A percentile compares a stretch with the other conserved stretches of the same genome.
phyloP scores from a whole-genome alignment of 169 alveolate species.

The Besnoitia besnoiti region DNA sequence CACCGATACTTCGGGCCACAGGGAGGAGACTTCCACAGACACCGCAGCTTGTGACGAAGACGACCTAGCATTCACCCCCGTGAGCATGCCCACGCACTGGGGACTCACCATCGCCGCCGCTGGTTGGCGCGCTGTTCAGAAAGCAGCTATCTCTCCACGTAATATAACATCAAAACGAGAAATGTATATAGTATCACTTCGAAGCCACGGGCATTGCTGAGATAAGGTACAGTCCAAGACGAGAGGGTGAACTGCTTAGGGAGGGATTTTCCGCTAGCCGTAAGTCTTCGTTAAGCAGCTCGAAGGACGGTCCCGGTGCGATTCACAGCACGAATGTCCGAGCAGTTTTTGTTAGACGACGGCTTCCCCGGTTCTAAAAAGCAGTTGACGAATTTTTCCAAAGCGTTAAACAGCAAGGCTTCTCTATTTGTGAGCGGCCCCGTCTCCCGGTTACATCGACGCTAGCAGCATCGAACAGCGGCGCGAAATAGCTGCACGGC shows the following conservation, averaged over 20 bases:
- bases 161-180: not conserved
- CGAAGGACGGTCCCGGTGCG: not conserved
- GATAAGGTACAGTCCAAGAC: not conserved
- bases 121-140: not conserved
- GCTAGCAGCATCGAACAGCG: not conserved
- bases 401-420: too few species aligned
- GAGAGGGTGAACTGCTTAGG: too few species aligned
- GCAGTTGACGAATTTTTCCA: too few species aligned
- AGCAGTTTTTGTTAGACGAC: not conserved
- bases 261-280: not conserved
- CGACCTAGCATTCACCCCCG: not conserved
- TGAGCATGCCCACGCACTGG: not conserved
- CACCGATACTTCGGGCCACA: too few species aligned
- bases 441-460: not conserved
- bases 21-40: too few species aligned
- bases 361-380: too few species aligned
- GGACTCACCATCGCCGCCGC: not conserved
- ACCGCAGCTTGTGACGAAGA: too few species aligned
- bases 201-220: not conserved
- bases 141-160: not conserved
- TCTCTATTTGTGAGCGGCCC: not conserved
- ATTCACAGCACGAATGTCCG: not conserved
- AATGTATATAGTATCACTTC: not conserved
- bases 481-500: not conserved
- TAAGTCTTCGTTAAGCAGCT: not conserved